These are phyloP conservation scores for Cymbidium sinense DNA, from an alignment of 106 monocot species.

Conservation along the genomic window DNA sequence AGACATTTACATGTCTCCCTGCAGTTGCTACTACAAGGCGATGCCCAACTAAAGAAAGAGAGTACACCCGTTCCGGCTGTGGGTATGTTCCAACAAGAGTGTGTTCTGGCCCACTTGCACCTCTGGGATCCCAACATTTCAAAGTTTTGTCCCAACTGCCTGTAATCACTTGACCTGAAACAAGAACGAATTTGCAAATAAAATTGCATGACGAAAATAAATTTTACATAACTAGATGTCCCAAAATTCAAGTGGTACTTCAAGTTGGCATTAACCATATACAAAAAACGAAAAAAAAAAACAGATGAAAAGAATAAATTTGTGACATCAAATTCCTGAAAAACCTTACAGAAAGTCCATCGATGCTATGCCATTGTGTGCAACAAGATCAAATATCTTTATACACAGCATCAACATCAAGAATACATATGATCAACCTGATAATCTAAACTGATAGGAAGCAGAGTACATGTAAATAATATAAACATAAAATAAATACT, in stretches of 20 bases:
- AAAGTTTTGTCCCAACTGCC: constrained; percentile 98
- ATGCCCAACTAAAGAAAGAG: constrained; percentile 78
- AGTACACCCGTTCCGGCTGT: constrained; percentile 95
- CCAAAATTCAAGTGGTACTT: neutral
- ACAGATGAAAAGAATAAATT: neutral
- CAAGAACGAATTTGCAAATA: neutral
- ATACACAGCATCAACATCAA: neutral
- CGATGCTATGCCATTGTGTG: neutral
- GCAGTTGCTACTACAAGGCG: constrained; percentile 90
- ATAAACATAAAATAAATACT: neutral
- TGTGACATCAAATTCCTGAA: neutral
- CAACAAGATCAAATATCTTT: neutral
- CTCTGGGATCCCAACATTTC: constrained; percentile 97
- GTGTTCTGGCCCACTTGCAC: constrained; percentile 76
- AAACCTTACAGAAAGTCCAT: neutral
- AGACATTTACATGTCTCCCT: constrained; percentile 92
- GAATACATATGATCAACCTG: neutral
- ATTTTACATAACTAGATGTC: neutral
- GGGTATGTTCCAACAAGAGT: constrained; percentile 79
- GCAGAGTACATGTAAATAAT: neutral
- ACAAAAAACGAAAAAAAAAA: neutral
- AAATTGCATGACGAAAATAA: neutral
- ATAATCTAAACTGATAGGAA: neutral
- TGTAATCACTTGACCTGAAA: constrained; percentile 85
- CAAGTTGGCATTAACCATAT: neutral